Evolutionary conservation across 164 flowering plant species (phyloP).

Genomic region (grape (Vitis vinifera)): ASM3070453v1 NC_081806.1:5670001-5670500

Average conservation of each 20-base stretch:
- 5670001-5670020: too few species aligned
- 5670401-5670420: slow-evolving; percentile 24
- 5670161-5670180: too few species aligned
- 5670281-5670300: not conserved
- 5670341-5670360: slow-evolving; percentile 23
- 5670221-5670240: too few species aligned
- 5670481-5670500: slow-evolving; percentile 43
- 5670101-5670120: too few species aligned
- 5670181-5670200: too few species aligned
- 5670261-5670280: slow-evolving; percentile 8
- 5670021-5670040: not conserved
- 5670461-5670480: slow-evolving; percentile 27
- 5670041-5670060: not conserved
- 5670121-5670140: too few species aligned
- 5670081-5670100: too few species aligned
- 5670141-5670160: too few species aligned
- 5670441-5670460: slow-evolving; percentile 50
- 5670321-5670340: not conserved
- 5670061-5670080: not conserved
- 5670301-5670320: not conserved
- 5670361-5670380: slow-evolving; percentile 34
- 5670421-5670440: slow-evolving; percentile 16
- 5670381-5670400: slow-evolving; percentile 43
- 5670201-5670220: not conserved
- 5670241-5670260: not conserved